phyloP scores from a whole-genome alignment of 176 grass and related monocot genomes.

The Aegilops speltoides region DNA sequence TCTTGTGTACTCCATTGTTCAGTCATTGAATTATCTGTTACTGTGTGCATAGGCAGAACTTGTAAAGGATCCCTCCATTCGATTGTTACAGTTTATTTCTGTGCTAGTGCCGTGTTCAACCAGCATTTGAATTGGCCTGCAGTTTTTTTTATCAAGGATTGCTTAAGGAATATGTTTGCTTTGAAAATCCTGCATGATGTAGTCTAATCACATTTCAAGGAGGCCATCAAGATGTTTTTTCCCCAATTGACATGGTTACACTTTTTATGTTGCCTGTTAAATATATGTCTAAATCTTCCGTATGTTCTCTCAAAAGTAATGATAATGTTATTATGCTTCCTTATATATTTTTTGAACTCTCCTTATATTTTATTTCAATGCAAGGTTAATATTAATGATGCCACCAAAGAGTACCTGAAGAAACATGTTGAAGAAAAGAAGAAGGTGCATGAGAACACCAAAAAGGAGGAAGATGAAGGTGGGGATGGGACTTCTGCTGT shows the following conservation, averaged over 20 bases:
- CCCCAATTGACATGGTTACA: background rate
- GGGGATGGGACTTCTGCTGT: constrained; percentile 33
- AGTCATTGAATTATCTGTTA: background rate
- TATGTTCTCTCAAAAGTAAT: constrained; percentile 12
- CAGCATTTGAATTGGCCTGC: background rate
- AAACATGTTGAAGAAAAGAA: constrained; percentile 93
- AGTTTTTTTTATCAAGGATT: background rate
- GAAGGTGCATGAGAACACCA: constrained; percentile 62
- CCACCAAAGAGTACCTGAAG: constrained; percentile 86
- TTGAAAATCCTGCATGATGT: background rate
- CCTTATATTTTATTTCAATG: constrained; percentile 22
- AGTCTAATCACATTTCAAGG: constrained; percentile 2
- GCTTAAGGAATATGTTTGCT: background rate
- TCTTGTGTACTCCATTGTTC: background rate
- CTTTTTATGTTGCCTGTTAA: constrained; percentile 25
- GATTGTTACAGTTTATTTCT: background rate
- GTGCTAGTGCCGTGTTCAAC: background rate
- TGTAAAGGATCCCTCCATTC: background rate
- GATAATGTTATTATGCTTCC: background rate
- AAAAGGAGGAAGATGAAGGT: constrained; percentile 51
- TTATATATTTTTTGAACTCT: constrained; percentile 1
- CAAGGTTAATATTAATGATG: constrained; percentile 94
- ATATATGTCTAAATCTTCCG: background rate
- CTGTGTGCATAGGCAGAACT: background rate
- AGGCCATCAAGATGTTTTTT: background rate